Evolutionary conservation across 164 flowering plant species (phyloP).

Genomic region (Vitis amurensis): DNA sequence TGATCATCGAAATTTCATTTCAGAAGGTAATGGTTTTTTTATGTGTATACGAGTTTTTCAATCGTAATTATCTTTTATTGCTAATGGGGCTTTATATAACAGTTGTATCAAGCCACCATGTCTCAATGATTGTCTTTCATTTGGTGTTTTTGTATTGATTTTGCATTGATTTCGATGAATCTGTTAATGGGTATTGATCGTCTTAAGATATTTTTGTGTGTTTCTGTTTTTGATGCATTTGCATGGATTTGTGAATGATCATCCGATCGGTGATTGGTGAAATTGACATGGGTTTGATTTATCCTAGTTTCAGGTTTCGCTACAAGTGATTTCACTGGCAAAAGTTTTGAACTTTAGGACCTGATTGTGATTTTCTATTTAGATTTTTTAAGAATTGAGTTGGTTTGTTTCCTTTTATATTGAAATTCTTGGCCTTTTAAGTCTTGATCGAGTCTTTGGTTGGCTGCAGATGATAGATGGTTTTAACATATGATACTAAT

Average conservation of each 20-base stretch:
- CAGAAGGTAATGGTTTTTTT: not conserved
- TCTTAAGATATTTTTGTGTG: not conserved
- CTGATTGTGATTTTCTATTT: constrained; percentile 7
- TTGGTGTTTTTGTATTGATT: not conserved
- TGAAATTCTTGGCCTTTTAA: no score
- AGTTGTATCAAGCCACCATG: not conserved
- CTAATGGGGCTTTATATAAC: not conserved
- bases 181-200: constrained; percentile 6
- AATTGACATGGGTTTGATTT: constrained; percentile 1
- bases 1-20: not conserved
- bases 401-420: not conserved
- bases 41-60: not conserved
- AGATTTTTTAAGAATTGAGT: not conserved
- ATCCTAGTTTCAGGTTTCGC: not conserved
- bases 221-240: constrained; percentile 3
- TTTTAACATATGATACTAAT: not conserved
- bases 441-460: not conserved
- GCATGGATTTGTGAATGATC: not conserved
- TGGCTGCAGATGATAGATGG: not conserved
- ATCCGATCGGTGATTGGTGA: constrained; percentile 1
- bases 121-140: not conserved
- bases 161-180: constrained; percentile 3
- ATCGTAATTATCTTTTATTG: not conserved
- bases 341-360: not conserved
- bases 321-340: not conserved